Evolutionary conservation across 2,329 filamentous ascomycete species (phyloP).

Genomic region (Microthyrium microscopicum): DNA sequence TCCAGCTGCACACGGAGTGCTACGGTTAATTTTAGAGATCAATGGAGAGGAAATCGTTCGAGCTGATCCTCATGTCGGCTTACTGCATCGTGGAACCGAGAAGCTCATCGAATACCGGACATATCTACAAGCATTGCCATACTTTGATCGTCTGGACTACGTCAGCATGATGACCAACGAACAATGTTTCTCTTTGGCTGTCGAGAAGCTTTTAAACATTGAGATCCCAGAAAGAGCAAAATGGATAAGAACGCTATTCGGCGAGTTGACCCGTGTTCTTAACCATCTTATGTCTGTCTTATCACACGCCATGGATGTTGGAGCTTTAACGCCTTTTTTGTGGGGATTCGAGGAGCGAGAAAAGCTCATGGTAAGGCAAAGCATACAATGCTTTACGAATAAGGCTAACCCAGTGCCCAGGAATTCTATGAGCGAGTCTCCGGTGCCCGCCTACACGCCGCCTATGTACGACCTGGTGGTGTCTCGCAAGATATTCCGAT

Average conservation of each 20-base stretch:
- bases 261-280: constrained; percentile 79
- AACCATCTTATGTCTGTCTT: constrained; percentile 98
- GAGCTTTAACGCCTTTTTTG: constrained; percentile 91
- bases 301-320: constrained; percentile 97
- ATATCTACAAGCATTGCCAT: constrained; percentile 92
- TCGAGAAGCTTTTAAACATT: constrained; percentile 94
- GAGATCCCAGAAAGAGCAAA: constrained; percentile 93
- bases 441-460: constrained; percentile 88
- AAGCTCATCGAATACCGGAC: constrained; percentile 99
- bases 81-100: constrained; percentile 93
- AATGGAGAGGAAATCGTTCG: constrained; percentile 96
- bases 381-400: neutral
- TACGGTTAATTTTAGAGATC: constrained; percentile 92
- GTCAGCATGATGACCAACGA: constrained; percentile 99
- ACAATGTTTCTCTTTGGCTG: constrained; percentile 87
- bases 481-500: constrained; percentile 90
- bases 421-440: constrained; percentile 99
- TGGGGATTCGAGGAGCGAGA: constrained; percentile 99
- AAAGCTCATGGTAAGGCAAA: constrained; percentile 78
- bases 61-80: constrained; percentile 88
- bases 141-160: constrained; percentile 98
- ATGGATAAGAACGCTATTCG: constrained; percentile 92
- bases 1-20: constrained; percentile 92
- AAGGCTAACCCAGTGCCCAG: constrained; percentile 28
- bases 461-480: constrained; percentile 90